A percentile compares a stretch with the other conserved stretches of the same genome.
Conservation (phyloP, 192 early-diverging fungal species). For the Diversispora epigaea region DNA sequence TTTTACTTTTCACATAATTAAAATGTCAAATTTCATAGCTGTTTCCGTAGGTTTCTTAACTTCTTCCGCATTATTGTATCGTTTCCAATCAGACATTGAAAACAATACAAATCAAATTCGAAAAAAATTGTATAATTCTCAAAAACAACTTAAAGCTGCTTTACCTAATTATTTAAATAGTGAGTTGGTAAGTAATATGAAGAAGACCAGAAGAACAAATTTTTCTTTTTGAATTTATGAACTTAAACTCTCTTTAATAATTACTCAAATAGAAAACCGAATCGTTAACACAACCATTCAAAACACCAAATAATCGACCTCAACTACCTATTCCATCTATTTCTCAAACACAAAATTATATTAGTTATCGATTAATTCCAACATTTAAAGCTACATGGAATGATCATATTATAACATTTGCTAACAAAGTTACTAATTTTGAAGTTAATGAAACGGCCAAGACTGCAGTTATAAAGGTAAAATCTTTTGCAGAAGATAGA, state of each 20-base stretch:
- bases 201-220: background rate
- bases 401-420: slow-evolving; percentile 13
- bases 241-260: background rate
- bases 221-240: background rate
- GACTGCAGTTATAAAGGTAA: background rate
- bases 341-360: slow-evolving; percentile 17
- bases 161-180: slow-evolving; percentile 1
- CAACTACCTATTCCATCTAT: slow-evolving; percentile 24
- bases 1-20: background rate
- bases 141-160: background rate
- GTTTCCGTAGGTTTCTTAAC: background rate
- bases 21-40: slow-evolving; percentile 18
- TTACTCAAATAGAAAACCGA: background rate
- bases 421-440: slow-evolving; percentile 7
- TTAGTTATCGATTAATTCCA: slow-evolving; percentile 20
- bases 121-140: background rate
- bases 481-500: background rate
- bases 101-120: slow-evolving; percentile 16
- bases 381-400: slow-evolving; percentile 32
- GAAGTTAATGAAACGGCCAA: background rate
- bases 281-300: background rate
- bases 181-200: background rate
- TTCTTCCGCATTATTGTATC: slow-evolving; percentile 20
- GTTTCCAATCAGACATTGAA: slow-evolving; percentile 22
- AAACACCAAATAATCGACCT: background rate